These are phyloP conservation scores for Athelia psychrophila DNA, from an alignment of 1,284 basidiomycete genomes.

Conservation along the genomic window DNA sequence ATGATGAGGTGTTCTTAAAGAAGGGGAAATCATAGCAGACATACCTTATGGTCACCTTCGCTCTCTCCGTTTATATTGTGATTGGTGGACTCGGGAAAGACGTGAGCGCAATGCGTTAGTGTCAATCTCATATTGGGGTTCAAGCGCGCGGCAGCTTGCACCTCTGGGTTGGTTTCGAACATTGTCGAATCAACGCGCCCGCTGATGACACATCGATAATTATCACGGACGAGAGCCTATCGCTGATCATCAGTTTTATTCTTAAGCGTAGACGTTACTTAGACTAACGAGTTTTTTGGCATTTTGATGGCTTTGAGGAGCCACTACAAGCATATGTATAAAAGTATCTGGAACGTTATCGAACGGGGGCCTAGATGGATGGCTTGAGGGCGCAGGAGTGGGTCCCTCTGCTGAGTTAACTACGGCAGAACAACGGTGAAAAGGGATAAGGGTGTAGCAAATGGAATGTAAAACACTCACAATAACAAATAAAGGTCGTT, in stretches of 20 bases:
- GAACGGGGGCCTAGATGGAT: not conserved
- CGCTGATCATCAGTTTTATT: not conserved
- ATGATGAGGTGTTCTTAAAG: not conserved
- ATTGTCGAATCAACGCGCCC: not conserved
- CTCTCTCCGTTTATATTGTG: not conserved
- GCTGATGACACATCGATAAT: constrained; percentile 2
- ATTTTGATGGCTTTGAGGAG: not conserved
- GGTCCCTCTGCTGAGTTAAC: not conserved
- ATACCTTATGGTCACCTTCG: constrained; percentile 2
- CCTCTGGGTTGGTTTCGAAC: not conserved
- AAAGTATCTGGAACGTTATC: not conserved
- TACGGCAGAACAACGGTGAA: not conserved
- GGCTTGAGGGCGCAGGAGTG: not conserved
- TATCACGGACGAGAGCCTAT: constrained; percentile 4
- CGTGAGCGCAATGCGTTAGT: constrained; percentile 4
- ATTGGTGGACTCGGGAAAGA: constrained; percentile 5
- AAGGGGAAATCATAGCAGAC: not conserved
- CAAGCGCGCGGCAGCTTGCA: not conserved
- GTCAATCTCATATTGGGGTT: not conserved
- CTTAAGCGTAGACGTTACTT: not conserved
- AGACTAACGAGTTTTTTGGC: not conserved
- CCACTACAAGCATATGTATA: not conserved
- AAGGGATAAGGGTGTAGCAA: not conserved
- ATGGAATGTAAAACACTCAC: not conserved
- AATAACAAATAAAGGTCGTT: not conserved